These are phyloP conservation scores for Pterocarpus santalinus DNA, from an alignment of 306 rosid genomes.

Conservation along the genomic window DNA sequence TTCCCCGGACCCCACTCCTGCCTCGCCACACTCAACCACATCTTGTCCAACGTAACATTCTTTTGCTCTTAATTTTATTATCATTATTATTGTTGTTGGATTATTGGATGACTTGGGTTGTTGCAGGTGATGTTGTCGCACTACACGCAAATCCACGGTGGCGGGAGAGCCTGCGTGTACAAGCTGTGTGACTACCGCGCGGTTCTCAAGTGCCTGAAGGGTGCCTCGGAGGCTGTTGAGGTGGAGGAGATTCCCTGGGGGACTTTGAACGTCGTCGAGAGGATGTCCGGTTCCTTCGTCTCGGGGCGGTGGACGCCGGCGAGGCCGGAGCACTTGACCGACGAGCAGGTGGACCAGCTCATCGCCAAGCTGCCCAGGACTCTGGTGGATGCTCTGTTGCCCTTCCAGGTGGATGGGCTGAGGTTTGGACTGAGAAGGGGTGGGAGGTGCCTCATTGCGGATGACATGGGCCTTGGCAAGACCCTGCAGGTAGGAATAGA, in stretches of 20 bases:
- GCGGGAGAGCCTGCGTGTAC: constrained; percentile 75
- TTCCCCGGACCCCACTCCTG: constrained; percentile 64
- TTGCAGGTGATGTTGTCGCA: constrained; percentile 76
- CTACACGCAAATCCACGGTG: constrained; percentile 75
- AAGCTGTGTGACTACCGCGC: constrained; percentile 63
- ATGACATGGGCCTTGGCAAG: constrained; percentile 98
- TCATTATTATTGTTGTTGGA: too few species aligned
- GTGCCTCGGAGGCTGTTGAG: constrained; percentile 54
- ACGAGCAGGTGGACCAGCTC: constrained; percentile 73
- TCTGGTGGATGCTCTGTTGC: constrained; percentile 66
- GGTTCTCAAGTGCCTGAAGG: constrained; percentile 68
- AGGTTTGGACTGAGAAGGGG: constrained; percentile 86
- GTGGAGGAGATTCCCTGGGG: constrained; percentile 89
- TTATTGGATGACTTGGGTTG: background rate
- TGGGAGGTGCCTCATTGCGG: constrained; percentile 92
- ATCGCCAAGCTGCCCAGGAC: constrained; percentile 69
- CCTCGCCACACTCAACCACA: constrained; percentile 51
- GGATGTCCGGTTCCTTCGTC: constrained; percentile 62
- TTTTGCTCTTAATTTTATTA: too few species aligned
- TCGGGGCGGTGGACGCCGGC: constrained; percentile 71
- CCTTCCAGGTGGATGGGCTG: constrained; percentile 88
- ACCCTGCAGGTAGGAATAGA: constrained; percentile 78
- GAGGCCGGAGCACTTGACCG: constrained; percentile 78
- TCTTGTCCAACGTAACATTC: constrained; percentile 55
- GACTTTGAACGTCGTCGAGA: constrained; percentile 77